Evolutionary conservation across 177 flowering plant genomes (phyloP).

Genomic region (Vitis hybrid): DNA sequence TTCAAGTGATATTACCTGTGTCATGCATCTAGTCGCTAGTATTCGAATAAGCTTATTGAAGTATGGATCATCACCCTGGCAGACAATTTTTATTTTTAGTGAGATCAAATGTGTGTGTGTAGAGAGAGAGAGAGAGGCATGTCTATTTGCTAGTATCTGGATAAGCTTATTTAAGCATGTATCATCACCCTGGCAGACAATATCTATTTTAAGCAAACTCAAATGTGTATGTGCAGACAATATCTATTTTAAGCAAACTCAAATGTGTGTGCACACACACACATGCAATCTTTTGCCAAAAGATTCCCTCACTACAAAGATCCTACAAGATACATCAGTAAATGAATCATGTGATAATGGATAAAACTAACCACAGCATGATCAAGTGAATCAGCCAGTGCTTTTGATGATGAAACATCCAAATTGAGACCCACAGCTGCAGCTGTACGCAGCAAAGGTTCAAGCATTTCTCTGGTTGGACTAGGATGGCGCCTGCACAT

Average conservation of each 20-base stretch:
- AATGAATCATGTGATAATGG: neutral
- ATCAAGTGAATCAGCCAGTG: constrained; percentile 98
- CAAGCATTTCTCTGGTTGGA: constrained; percentile 96
- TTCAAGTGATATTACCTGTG: constrained; percentile 63
- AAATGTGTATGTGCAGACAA: too few relatives aligned
- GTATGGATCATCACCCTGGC: constrained; percentile 92
- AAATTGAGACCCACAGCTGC: constrained; percentile 81
- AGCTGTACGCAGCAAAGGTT: constrained; percentile 88
- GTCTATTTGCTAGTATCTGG: neutral
- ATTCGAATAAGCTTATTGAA: constrained; percentile 93
- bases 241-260: too few relatives aligned
- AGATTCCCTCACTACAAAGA: too few relatives aligned
- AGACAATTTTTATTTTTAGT: constrained; percentile 10
- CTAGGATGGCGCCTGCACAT: constrained; percentile 93
- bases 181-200: too few relatives aligned
- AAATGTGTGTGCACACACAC: too few relatives aligned
- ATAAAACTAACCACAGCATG: constrained; percentile 66
- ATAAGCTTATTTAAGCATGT: neutral
- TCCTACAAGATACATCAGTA: neutral
- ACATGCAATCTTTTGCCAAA: too few relatives aligned
- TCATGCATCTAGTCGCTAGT: constrained; percentile 98
- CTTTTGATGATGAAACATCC: constrained; percentile 94
- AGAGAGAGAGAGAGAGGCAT: neutral
- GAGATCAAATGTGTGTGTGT: neutral
- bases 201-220: too few relatives aligned